Base-by-base conservation (phyloP, 2,329 filamentous ascomycete genomes). In the Scolecobasidium constrictum region DNA sequence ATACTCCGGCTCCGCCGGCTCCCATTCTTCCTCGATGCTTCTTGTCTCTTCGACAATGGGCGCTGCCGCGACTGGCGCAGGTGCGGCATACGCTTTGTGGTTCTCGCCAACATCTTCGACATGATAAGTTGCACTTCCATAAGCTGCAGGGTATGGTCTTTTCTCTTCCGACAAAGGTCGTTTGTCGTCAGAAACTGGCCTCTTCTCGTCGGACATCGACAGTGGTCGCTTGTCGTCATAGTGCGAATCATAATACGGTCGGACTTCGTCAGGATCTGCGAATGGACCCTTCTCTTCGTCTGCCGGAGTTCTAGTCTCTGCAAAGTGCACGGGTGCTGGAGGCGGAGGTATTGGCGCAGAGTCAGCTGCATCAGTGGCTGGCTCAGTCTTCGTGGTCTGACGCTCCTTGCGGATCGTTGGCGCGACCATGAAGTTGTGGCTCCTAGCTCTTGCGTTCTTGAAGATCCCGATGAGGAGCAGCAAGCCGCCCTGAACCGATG, bases 11-110 rank as follows among this genome's bases (percentile, higher is more conserved):
- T 7, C 9, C 9, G 9, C 26, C 26, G 26, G 26, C 26, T 31
- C 26, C 26, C 26, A 31, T 31, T 31, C n/a, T 31, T 31, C 26
- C n/a, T 31, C 26, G n/a, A n/a, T n/a, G n/a, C n/a, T n/a, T 31
- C n/a, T n/a, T 31, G 26, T n/a, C n/a, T 31, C 26, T 31, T 31
- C 26, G n/a, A 31, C 26, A 31, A n/a, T 31, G n/a, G 26, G 9
- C n/a, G 26, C n/a, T 7, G 26, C 26, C 26, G 26, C 26, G 26
- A 31, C 26, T n/a, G 26, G 9, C n/a, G 26, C 9, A 31, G 26
- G 9, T 31, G 9, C n/a, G 9, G 26, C 26, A 31, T n/a, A n/a
- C n/a, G n/a, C n/a, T n/a, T n/a, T n/a, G n/a, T n/a, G n/a, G n/a
- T n/a, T n/a, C n/a, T n/a, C n/a, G n/a, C n/a, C n/a, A n/a, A n/a